Evolutionary conservation across 2,329 filamentous ascomycete genomes (phyloP), one percentile per base, ranked within the genome.

Genomic region (Fusarium pseudoanthophilum): DNA sequence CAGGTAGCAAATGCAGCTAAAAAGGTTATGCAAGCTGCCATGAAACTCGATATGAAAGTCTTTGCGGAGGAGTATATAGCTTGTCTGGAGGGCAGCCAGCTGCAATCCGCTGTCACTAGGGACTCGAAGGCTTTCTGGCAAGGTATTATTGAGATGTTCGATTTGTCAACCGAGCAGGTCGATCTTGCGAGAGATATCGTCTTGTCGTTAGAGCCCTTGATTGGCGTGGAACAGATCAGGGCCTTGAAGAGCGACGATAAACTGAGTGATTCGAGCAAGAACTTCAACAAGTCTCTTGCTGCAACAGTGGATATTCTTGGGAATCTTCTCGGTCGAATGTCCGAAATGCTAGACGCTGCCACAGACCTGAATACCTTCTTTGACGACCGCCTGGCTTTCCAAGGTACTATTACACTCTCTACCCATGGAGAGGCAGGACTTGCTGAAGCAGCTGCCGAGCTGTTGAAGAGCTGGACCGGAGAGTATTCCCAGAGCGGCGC

Each of bases 401-500:
- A 92, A 73, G 90, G 93, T 42, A 87, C 97, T 46, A 90, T 97
- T 51, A 92, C 92, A 9, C 88, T 94, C 24, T 89, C 98, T 11
- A 91, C 98, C 63, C 95, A 95, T 48, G 93, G 94, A 21, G 92
- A 97, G 74, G 86, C 92, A 63, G 88, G 91, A 65, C 91, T 96
- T 39, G 94, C 94, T 69, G 92, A 95, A 79, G 92, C 93, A 21
- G 92, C 93, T 2, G 89, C 95, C 11, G 92, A 95, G 74, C 85
- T 98, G 34, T 88, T 98, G 73, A 97, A 97, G 81, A 90, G 90
- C 40, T 89, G 95, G 76, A 96, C 93, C 40, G 89, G 89, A 14
- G 90, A 97, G 80, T 79, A 85, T 39, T 84, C 83, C 26, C 86
- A 88, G 45, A 80, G 79, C 37, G 75, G 78, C 16, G 82, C 82